Conservation (phyloP, 306 rosid species). For the Echinosophora koreensis region DNA sequence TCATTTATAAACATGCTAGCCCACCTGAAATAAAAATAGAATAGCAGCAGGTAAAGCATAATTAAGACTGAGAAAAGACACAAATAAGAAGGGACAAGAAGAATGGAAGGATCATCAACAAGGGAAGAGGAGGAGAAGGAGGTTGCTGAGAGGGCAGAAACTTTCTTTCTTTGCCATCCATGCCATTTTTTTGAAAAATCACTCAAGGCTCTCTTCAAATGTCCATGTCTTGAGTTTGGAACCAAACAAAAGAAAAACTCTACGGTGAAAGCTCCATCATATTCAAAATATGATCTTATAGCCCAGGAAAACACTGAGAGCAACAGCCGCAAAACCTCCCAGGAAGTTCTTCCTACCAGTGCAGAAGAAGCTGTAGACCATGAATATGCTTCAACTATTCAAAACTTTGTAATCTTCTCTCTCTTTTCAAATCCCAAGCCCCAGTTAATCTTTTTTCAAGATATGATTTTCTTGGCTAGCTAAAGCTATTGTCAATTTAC, state of each 20-base stretch:
- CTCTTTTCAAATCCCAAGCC: background rate
- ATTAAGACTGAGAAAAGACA: no score
- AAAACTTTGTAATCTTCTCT: background rate
- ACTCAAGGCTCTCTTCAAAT: constrained; percentile 27
- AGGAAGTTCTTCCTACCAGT: background rate
- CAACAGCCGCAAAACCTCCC: background rate
- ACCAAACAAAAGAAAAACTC: background rate
- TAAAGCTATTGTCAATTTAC: no score
- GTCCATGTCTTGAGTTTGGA: constrained; percentile 39
- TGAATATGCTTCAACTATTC: background rate
- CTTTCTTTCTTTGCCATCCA: background rate
- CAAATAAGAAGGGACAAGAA: background rate
- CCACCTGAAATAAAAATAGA: no score
- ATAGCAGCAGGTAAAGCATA: no score
- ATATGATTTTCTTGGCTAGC: no score
- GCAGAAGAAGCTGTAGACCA: background rate
- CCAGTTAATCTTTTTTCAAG: no score
- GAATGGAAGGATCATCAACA: background rate
- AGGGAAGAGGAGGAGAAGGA: background rate
- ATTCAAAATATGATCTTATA: background rate
- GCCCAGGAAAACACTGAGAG: background rate
- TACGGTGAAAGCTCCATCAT: constrained; percentile 5
- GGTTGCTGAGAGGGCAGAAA: background rate
- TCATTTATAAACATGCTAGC: no score
- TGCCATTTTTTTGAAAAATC: constrained; percentile 25